Conservation (phyloP, 2,329 filamentous ascomycete species). For the Epicoccum nigrum region DNA sequence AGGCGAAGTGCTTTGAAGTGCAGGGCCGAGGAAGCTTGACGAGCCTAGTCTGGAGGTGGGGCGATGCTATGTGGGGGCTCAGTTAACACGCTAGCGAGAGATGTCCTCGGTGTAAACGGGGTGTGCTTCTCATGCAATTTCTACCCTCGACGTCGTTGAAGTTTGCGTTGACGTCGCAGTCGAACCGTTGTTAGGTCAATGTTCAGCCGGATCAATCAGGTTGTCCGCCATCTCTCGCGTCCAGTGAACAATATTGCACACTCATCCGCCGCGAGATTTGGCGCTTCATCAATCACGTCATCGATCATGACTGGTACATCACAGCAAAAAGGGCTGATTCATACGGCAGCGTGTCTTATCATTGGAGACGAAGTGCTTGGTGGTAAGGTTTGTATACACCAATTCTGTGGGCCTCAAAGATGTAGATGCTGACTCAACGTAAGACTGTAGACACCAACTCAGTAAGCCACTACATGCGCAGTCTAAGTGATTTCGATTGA, state of each 20-base stretch:
- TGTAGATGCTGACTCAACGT: conserved; percentile 28
- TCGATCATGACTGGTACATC: conserved; percentile 55
- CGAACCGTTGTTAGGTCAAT: conserved; percentile 47
- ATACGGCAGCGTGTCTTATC: conserved; percentile 89
- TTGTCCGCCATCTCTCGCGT: conserved; percentile 73
- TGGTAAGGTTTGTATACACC: conserved; percentile 72
- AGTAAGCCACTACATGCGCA: conserved; percentile 24
- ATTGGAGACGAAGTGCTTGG: conserved; percentile 98
- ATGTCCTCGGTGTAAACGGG: neutral
- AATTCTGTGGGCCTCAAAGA: neutral
- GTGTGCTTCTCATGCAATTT: conserved; percentile 18
- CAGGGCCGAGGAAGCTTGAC: conserved; percentile 29
- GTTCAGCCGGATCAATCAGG: conserved; percentile 76
- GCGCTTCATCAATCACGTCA: conserved; percentile 45
- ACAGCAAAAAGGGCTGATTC: conserved; percentile 71
- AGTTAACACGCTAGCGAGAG: conserved; percentile 19
- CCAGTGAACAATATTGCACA: conserved; percentile 65
- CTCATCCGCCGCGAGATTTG: conserved; percentile 47
- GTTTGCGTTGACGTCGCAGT: neutral
- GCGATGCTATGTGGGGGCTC: conserved; percentile 6
- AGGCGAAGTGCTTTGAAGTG: conserved; percentile 11
- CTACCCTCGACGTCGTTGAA: neutral
- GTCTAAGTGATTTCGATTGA: neutral
- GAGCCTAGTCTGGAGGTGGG: conserved; percentile 19
- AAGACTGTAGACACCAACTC: conserved; percentile 72